Percentiles rank a stretch among this genome's conserved stretches.
phyloP scores from a whole-genome alignment of 106 monocot species.

The Triglochin maritima region DNA sequence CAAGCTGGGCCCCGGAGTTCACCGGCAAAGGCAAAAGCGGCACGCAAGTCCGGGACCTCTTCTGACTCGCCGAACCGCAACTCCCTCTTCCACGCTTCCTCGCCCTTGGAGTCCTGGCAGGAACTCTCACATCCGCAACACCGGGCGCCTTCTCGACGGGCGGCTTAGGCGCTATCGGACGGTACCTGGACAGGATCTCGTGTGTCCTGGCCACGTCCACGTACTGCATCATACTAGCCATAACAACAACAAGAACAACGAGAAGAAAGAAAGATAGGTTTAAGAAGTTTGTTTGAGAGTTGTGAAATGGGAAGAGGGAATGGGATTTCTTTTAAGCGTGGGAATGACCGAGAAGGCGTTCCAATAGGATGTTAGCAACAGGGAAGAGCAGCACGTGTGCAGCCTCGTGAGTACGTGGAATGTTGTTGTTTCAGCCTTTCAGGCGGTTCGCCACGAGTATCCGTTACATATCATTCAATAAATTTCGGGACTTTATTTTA shows the following conservation, averaged over 20 bases:
- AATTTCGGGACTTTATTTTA: too few species aligned
- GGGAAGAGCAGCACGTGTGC: constrained; percentile 36
- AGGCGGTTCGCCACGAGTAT: background rate
- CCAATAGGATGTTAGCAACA: constrained; percentile 38
- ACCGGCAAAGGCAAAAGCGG: constrained; percentile 16
- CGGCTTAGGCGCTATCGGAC: constrained; percentile 87
- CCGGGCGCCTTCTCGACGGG: constrained; percentile 11
- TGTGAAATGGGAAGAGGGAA: background rate
- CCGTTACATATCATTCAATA: too few species aligned
- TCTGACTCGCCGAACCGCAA: constrained; percentile 1
- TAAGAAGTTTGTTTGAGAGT: background rate
- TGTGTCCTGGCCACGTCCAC: constrained; percentile 65
- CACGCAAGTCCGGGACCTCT: constrained; percentile 14
- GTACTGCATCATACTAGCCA: constrained; percentile 27
- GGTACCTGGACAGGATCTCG: constrained; percentile 79
- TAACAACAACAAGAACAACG: too few species aligned
- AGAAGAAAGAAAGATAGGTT: background rate
- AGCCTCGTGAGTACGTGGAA: constrained; percentile 44
- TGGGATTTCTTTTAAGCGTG: constrained; percentile 15
- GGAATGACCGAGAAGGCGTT: constrained; percentile 6
- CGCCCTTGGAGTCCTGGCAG: constrained; percentile 5
- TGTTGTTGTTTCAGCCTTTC: background rate
- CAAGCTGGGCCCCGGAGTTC: too few species aligned
- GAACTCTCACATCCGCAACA: background rate
- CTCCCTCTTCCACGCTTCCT: constrained; percentile 12